Base-by-base conservation (phyloP, 2,329 filamentous ascomycete species). In the Alternaria arbusti region DNA sequence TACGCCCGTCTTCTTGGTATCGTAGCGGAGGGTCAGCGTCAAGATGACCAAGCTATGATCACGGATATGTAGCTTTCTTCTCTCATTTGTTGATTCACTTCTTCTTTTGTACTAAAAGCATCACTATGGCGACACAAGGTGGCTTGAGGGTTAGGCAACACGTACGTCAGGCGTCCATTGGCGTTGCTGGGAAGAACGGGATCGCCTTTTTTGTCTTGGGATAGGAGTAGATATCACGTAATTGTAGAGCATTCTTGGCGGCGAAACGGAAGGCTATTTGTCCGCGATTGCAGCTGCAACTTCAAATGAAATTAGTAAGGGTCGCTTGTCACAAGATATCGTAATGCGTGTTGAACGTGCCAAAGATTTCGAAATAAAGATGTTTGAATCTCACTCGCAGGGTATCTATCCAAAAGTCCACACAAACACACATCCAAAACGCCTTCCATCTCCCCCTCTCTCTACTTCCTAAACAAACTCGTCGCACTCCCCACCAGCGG, bases 1-100 rank as follows among this genome's bases (percentile, higher is more conserved):
- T 98, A 98, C 79, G 95, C 95, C 12, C 89, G 92, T n/a, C 67
- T 80, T 7, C 76, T 80, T 2, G 76, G 73, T 12, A 73, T 80
- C 30, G 71, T 80, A 0, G 65, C 74, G 13, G 75, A 78, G 28
- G 69, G 68, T 4, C 70, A 71, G 55, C 65, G 63, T 17, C 63
- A 68, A 32, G 70, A 73, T n/a, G 76, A 78, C 50, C 75, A 78
- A 55, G 70, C 71, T 46, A 79, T 79, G 77, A 71, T 78, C 51
- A 78, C 74, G 20, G 76, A 78, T 47, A 70, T 78, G 59, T 79
- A 77, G 64, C 54, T 6, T 20, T 10, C n/a, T 15, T 11, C 46
- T 26, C 32, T 54, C 32, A 17, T 30, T 50, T 57, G 28, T 46
- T 12, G 10, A 36, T 54, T 12, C 28, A 23, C 17, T 59, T 59